These are phyloP conservation scores for Colletotrichum coccodes DNA, from an alignment of 2,329 filamentous ascomycete species.

Conservation along the genomic window DNA sequence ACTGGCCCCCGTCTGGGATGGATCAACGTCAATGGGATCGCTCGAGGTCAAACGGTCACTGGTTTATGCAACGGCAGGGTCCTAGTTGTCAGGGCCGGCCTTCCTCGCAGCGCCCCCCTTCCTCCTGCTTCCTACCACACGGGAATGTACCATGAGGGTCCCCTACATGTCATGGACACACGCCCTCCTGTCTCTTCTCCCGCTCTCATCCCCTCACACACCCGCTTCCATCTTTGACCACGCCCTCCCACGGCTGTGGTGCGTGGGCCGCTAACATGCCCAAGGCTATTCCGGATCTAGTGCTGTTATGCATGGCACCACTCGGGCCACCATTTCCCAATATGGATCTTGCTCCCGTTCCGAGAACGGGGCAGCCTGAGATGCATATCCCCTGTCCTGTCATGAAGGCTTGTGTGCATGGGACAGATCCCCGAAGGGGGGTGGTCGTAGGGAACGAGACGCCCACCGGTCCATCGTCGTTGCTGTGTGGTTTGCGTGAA, in stretches of 20 bases:
- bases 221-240: not conserved
- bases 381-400: slow-evolving; percentile 38
- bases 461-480: slow-evolving; percentile 15
- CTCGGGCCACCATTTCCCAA: slow-evolving; percentile 39
- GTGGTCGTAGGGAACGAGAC: slow-evolving; percentile 4
- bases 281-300: slow-evolving; percentile 31
- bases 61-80: slow-evolving; percentile 39
- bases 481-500: slow-evolving; percentile 45
- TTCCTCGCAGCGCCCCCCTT: slow-evolving; percentile 10
- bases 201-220: slow-evolving; percentile 30
- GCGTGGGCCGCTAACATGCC: slow-evolving; percentile 18
- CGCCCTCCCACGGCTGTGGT: slow-evolving; percentile 28
- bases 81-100: slow-evolving; percentile 16
- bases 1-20: slow-evolving; percentile 39
- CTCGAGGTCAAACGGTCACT: slow-evolving; percentile 50
- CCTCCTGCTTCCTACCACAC: slow-evolving; percentile 19
- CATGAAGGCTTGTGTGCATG: slow-evolving; percentile 43
- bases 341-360: slow-evolving; percentile 40
- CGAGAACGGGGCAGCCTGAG: slow-evolving; percentile 36
- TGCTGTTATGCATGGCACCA: slow-evolving; percentile 33
- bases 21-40: slow-evolving; percentile 48
- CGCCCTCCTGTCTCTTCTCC: slow-evolving; percentile 34
- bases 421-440: slow-evolving; percentile 34
- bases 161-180: slow-evolving; percentile 35
- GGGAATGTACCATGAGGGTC: slow-evolving; percentile 26